Conservation (phyloP, 345 rosid species). For the Leavenworthia alabamica region DNA sequence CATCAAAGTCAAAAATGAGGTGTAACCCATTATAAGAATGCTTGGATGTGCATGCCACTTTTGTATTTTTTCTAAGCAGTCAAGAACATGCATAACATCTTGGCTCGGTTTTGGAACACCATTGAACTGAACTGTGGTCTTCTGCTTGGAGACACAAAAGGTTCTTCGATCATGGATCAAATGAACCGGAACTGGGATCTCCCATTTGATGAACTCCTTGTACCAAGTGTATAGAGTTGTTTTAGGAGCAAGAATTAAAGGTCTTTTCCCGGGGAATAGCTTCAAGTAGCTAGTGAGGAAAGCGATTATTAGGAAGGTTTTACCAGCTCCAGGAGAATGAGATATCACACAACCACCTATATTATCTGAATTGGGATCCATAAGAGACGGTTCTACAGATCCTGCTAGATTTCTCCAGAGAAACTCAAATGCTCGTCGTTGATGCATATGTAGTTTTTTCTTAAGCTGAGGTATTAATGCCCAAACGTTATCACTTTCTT, state of each 20-base stretch:
- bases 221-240: constrained; percentile 96
- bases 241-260: constrained; percentile 86
- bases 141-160: constrained; percentile 47
- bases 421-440: constrained; percentile 75
- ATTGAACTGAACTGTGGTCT: constrained; percentile 30
- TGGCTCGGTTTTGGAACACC: constrained; percentile 61
- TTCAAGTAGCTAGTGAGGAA: constrained; percentile 82
- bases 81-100: constrained; percentile 84
- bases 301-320: constrained; percentile 82
- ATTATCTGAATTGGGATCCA: constrained; percentile 43
- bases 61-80: constrained; percentile 82
- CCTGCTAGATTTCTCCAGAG: constrained; percentile 79
- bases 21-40: constrained; percentile 91
- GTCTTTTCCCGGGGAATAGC: constrained; percentile 78
- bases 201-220: constrained; percentile 92
- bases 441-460: constrained; percentile 61
- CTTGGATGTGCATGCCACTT: constrained; percentile 91
- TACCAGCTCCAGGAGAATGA: constrained; percentile 91
- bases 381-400: constrained; percentile 49
- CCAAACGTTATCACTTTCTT: constrained; percentile 61
- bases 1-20: constrained; percentile 82
- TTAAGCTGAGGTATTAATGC: constrained; percentile 65
- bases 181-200: constrained; percentile 79
- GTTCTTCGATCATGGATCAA: constrained; percentile 78
- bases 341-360: constrained; percentile 89